Conservation (phyloP, 164 flowering plant species). For the Vitis cinerea region DNA sequence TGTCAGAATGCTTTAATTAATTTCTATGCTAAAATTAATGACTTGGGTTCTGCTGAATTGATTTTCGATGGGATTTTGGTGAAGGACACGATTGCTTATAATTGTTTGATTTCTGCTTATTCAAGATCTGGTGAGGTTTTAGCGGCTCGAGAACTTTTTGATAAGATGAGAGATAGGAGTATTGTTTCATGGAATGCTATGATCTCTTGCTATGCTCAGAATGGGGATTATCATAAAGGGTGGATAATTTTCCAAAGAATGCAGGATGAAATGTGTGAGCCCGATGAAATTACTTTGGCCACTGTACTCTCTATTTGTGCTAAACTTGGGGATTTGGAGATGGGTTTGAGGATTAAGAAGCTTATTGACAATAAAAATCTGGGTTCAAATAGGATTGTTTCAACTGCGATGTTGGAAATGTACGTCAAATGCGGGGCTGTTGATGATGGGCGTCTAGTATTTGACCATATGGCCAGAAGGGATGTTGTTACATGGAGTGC, state of each 20-base stretch:
- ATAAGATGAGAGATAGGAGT: conserved; percentile 22
- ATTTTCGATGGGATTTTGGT: conserved; percentile 38
- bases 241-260: conserved; percentile 38
- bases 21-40: conserved; percentile 39
- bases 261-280: conserved; percentile 12
- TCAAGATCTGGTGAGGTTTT: conserved; percentile 37
- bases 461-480: conserved; percentile 37
- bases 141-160: conserved; percentile 36
- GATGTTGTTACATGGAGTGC: conserved; percentile 57
- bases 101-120: conserved; percentile 49
- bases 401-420: conserved; percentile 52
- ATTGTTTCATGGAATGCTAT: conserved; percentile 38
- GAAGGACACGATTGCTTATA: conserved; percentile 42
- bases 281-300: conserved; percentile 44
- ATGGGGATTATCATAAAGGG: conserved; percentile 34
- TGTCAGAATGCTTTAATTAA: conserved; percentile 42
- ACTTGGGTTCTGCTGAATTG: conserved; percentile 32
- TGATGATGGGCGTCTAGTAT: conserved; percentile 42
- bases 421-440: conserved; percentile 50
- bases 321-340: conserved; percentile 32
- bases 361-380: conserved; percentile 33
- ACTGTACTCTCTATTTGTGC: conserved; percentile 48
- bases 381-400: conserved; percentile 29
- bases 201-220: conserved; percentile 47
- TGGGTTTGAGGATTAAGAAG: conserved; percentile 18